Conservation (phyloP, 805 yeast species). For the Saccharomyces eubayanus region DNA sequence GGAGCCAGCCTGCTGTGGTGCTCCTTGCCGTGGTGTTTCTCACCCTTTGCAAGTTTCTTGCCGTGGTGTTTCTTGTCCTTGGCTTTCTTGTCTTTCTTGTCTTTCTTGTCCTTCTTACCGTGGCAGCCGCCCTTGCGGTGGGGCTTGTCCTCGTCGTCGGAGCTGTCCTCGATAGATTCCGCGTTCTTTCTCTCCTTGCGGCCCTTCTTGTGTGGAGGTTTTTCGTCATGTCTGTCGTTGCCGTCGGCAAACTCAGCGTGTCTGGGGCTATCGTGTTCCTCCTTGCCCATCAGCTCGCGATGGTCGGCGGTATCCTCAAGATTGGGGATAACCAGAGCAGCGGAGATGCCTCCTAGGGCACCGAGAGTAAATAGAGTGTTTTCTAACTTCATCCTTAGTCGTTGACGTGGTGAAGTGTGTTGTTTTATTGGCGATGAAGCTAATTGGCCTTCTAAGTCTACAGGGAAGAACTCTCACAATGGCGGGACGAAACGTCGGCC, state of each 20-base stretch:
- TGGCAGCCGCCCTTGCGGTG: not conserved
- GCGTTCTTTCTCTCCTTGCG: not conserved
- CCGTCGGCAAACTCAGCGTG: conserved; percentile 7
- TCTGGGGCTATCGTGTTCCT: conserved; percentile 6
- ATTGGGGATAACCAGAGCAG: conserved; percentile 58
- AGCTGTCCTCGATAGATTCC: too few species aligned
- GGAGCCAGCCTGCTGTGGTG: conserved; percentile 34
- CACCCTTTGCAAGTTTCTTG: not conserved
- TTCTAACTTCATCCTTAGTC: conserved; percentile 15
- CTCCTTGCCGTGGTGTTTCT: not conserved
- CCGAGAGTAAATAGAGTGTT: conserved; percentile 27
- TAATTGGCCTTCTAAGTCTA: not conserved
- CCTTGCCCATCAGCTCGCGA: conserved; percentile 1
- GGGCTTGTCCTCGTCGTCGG: not conserved
- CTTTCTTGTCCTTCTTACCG: not conserved
- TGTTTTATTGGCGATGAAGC: not conserved
- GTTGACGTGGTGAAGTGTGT: not conserved
- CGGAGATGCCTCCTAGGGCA: conserved; percentile 34
- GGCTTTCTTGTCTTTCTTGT: not conserved
- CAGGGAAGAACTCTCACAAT: not conserved
- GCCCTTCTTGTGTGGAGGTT: not conserved
- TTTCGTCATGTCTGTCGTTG: not conserved
- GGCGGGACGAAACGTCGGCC: not conserved
- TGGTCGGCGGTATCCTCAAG: conserved; percentile 32
- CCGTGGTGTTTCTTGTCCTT: not conserved